Percentiles rank a stretch among this genome's conserved stretches.
phyloP scores from a whole-genome alignment of 305 asterid genomes.

The Rubia occidens region DNA sequence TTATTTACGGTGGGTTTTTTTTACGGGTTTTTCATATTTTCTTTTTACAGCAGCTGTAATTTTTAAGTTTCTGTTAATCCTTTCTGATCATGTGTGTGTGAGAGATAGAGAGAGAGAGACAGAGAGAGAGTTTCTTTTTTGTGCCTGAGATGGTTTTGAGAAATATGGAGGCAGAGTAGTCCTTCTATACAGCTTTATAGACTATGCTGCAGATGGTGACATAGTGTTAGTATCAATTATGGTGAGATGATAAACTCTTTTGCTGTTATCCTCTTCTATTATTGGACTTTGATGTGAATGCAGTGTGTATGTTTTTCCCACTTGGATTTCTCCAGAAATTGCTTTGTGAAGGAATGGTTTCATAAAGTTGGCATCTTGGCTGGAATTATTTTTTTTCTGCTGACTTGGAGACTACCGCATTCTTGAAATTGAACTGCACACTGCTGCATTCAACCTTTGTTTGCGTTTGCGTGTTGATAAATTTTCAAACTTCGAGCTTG shows the following conservation, averaged over 20 bases:
- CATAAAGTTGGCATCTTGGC: conserved; percentile 4
- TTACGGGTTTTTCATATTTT: background rate
- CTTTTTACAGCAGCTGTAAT: background rate
- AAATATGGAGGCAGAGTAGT: too few relatives aligned
- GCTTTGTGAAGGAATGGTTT: background rate
- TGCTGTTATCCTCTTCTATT: background rate
- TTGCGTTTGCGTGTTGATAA: background rate
- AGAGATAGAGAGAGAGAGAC: too few relatives aligned
- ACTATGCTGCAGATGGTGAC: background rate
- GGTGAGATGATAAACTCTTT: background rate
- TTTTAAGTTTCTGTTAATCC: background rate
- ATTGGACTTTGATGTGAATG: background rate
- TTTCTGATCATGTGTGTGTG: background rate
- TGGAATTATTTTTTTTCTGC: background rate
- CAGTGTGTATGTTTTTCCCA: background rate
- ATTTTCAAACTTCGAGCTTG: background rate
- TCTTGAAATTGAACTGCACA: background rate
- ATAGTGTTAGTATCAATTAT: background rate
- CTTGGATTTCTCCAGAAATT: background rate
- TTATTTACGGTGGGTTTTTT: too few relatives aligned
- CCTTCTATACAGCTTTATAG: too few relatives aligned
- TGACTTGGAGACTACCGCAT: background rate
- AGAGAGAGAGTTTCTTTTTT: too few relatives aligned
- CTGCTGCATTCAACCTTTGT: background rate
- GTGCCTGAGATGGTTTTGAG: too few relatives aligned